Base-by-base conservation (phyloP, 2,329 filamentous ascomycete species). In the Lomentospora prolificans region DNA sequence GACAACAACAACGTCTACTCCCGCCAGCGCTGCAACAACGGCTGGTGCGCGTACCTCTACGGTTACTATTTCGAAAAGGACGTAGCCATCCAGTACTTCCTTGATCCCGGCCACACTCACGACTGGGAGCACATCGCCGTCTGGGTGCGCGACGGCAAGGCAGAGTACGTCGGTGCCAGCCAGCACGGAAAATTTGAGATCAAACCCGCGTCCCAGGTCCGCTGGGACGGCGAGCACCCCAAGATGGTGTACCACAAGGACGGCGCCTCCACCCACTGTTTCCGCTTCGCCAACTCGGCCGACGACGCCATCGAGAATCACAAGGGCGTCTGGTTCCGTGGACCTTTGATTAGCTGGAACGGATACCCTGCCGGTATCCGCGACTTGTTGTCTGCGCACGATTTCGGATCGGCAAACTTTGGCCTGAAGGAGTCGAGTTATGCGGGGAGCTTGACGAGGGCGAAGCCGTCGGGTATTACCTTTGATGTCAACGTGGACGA, bases 31-130 rank as follows among this genome's bases (percentile, higher is more conserved):
- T 75, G 73, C 65, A 75, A 75, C 60, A 67, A 68, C 60, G 68
- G 68, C 57, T 75, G 71, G 72, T 76, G 73, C 63, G 66, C 67
- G 12, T 68, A 72, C 61, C 48, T 74, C 27, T 75, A 75, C 62
- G 71, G 67, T 58, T 75, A 75, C 63, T 75, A 73, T 63, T 75
- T 75, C 55, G 72, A 75, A 59, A 74, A 74, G 64, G 73, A 75
- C 63, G 67, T 70, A 2, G 64, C 65, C 55, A 24, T 67, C 19
- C 53, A 60, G 22, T 55, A 65, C 56, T 48, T 66, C 14, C 59
- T 67, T 17, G 48, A 66, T 44, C 65, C 66, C 51, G 61, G 61
- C 2, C 72, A 75, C 62, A 65, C 63, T 4, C 69, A 75, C 61
- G 69, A 71, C 64, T 70, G 68, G 68, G 69, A 71, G 63, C 65